A percentile compares a stretch with the other conserved stretches of the same genome.
Evolutionary conservation across 1,284 basidiomycete genomes (phyloP).

Genomic region (Irpex rosettiformis): DNA sequence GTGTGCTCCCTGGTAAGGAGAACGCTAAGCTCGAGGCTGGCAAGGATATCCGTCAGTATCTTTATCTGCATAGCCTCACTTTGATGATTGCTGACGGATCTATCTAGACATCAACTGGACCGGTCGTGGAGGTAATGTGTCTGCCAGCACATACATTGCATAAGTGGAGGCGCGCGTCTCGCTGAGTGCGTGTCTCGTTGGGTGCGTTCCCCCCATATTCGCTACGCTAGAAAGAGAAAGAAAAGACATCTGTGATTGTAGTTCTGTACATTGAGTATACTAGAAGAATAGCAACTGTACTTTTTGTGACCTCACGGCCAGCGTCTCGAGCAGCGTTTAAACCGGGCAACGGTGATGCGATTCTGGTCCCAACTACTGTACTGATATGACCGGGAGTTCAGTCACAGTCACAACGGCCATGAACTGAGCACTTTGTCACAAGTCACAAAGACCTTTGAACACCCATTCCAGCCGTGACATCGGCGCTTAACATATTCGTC

Average conservation of each 20-base stretch:
- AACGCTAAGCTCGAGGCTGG: conserved; percentile 77
- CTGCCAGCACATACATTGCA: conserved; percentile 89
- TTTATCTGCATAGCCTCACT: not conserved
- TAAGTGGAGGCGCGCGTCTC: conserved; percentile 37
- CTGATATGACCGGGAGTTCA: no score
- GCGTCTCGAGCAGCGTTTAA: no score
- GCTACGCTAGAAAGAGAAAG: not conserved
- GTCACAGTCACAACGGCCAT: no score
- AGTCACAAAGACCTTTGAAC: no score
- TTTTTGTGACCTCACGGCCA: not conserved
- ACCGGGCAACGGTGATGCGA: no score
- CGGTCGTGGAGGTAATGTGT: conserved; percentile 91
- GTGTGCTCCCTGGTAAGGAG: conserved; percentile 86
- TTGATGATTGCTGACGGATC: conserved; percentile 4
- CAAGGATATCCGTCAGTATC: conserved; percentile 80
- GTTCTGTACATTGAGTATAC: conserved; percentile 1
- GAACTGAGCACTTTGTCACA: no score
- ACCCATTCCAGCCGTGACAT: no score
- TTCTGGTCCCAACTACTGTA: no score
- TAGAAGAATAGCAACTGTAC: conserved; percentile 4
- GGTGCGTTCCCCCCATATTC: not conserved
- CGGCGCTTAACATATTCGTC: no score
- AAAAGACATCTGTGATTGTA: not conserved
- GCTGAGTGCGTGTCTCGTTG: not conserved
- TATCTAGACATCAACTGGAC: conserved; percentile 84